A percentile compares a stretch with the other conserved stretches of the same genome.
Conservation (phyloP, 352 stramenopile species). For the Pythium dissimile region DNA sequence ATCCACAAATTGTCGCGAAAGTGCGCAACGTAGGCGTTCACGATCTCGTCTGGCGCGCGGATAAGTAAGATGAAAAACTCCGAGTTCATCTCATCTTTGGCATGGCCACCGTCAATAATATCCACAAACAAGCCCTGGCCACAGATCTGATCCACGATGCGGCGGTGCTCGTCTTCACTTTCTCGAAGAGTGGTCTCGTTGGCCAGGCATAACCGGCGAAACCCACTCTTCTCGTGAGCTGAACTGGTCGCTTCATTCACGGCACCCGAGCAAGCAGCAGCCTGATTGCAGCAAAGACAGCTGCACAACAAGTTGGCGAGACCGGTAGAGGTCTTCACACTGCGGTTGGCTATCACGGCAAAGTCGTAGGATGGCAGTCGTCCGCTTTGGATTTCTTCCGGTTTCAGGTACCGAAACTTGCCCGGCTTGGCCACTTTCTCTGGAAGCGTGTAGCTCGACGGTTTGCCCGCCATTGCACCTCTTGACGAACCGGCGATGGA, state of each 20-base stretch:
- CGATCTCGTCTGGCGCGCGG: slow-evolving; percentile 51
- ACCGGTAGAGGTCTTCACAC: slow-evolving; percentile 38
- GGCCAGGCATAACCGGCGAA: slow-evolving; percentile 60
- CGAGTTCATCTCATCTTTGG: slow-evolving; percentile 77
- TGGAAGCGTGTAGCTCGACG: slow-evolving; percentile 28
- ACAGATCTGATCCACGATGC: slow-evolving; percentile 76
- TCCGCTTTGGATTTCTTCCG: slow-evolving; percentile 68
- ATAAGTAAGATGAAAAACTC: slow-evolving; percentile 78
- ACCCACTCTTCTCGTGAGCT: slow-evolving; percentile 28
- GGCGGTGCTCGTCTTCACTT: slow-evolving; percentile 77
- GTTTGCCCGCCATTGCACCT: neutral
- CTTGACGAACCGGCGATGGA: neutral
- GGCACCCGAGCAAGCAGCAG: slow-evolving; percentile 4
- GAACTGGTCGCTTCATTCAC: slow-evolving; percentile 10
- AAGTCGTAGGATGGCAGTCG: slow-evolving; percentile 69
- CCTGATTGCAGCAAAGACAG: slow-evolving; percentile 23
- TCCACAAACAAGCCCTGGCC: slow-evolving; percentile 70
- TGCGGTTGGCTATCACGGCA: slow-evolving; percentile 75
- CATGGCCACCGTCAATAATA: slow-evolving; percentile 82
- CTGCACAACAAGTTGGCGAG: slow-evolving; percentile 37
- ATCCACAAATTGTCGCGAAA: slow-evolving; percentile 77
- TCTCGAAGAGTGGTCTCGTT: slow-evolving; percentile 44
- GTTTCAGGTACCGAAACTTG: slow-evolving; percentile 79
- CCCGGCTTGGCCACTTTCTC: slow-evolving; percentile 25
- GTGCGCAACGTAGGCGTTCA: slow-evolving; percentile 55